Percentiles rank a stretch among this genome's conserved stretches.
Conservation (phyloP, 176 grass and related monocot species). For the Themeda triandra region DNA sequence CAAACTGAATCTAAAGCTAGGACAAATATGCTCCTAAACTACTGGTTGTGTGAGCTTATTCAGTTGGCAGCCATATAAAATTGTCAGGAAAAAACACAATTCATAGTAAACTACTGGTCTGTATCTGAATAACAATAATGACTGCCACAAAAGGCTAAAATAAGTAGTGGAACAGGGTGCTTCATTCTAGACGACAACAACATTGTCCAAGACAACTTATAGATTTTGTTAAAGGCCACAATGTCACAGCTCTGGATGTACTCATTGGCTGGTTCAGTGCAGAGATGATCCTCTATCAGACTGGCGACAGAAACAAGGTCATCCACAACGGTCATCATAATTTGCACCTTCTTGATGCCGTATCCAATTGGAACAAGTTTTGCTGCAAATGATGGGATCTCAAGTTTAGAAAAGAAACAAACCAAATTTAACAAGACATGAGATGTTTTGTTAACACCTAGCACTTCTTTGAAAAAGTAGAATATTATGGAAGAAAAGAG, state of each 20-base stretch:
- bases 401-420: background rate
- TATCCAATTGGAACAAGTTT: slow-evolving; percentile 62
- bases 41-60: no score
- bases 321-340: slow-evolving; percentile 81
- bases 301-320: slow-evolving; percentile 69
- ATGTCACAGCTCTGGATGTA: slow-evolving; percentile 69
- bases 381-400: slow-evolving; percentile 27
- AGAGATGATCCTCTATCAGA: slow-evolving; percentile 53
- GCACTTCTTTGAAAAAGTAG: background rate
- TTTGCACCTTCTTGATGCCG: slow-evolving; percentile 80
- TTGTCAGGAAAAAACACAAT: no score
- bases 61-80: no score
- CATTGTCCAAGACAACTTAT: slow-evolving; percentile 20
- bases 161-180: background rate
- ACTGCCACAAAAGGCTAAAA: no score
- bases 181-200: background rate
- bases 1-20: no score
- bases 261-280: slow-evolving; percentile 44
- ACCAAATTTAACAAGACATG: background rate
- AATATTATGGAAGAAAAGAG: slow-evolving; percentile 10
- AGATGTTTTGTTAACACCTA: background rate
- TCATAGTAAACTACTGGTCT: no score
- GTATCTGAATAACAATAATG: no score
- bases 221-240: slow-evolving; percentile 77
- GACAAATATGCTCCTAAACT: no score